A percentile compares a stretch with the other conserved stretches of the same genome.
These are phyloP conservation scores for Senna tora DNA, from an alignment of 306 rosid species.

Conservation along the genomic window DNA sequence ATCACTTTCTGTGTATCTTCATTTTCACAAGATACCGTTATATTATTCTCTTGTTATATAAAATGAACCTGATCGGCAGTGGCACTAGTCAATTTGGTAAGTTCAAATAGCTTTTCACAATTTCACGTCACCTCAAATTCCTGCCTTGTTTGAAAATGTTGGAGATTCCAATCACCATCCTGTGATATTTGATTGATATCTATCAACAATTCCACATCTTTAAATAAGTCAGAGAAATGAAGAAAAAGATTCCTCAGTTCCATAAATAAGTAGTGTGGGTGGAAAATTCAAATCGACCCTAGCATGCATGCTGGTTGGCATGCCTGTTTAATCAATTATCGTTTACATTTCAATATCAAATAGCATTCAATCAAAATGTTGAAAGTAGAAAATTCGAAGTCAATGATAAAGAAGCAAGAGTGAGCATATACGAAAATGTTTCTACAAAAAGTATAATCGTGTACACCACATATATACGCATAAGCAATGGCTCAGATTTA, in stretches of 20 bases:
- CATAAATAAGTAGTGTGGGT: background rate
- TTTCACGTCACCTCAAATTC: no score
- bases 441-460: no score
- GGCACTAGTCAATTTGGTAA: no score
- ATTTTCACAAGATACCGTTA: no score
- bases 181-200: no score
- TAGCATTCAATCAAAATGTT: conserved; percentile 24
- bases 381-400: conserved; percentile 12
- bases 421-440: no score
- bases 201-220: background rate
- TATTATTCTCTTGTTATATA: no score
- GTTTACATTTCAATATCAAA: conserved; percentile 31
- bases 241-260: background rate
- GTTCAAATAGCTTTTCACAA: no score
- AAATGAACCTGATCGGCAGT: no score
- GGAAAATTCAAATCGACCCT: conserved; percentile 24
- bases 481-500: conserved; percentile 3
- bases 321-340: background rate
- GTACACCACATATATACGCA: background rate
- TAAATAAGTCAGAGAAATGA: background rate
- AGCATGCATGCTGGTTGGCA: conserved; percentile 9
- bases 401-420: conserved; percentile 29
- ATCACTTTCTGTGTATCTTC: no score
- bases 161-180: conserved; percentile 3
- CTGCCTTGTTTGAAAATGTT: no score